Base-by-base conservation (phyloP, 2,329 filamentous ascomycete species). In the Diaporthe capsici region DNA sequence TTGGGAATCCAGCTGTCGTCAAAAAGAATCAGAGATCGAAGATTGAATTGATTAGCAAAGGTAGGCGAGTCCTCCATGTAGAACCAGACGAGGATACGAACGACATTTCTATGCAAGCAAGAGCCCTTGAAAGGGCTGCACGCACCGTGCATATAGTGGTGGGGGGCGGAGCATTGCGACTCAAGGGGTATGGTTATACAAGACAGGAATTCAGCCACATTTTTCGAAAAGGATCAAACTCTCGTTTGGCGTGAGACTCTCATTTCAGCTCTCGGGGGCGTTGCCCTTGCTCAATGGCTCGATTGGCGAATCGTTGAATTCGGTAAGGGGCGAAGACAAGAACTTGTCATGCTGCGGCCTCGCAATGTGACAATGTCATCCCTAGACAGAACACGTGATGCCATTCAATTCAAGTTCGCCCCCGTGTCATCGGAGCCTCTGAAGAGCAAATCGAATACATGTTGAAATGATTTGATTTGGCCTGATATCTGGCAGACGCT, bases 271-370 rank as follows among this genome's bases (percentile, higher is more conserved):
- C 15, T 34, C 28, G 28, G 53, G 2, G 28, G 53, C 53, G 53
- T 34, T 57, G 28, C 53, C 53, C 53, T 57, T 57, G 53, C 53
- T 57, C 53, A 31, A 25, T 31, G 34, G 57, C 57, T 37, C 57
- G n/a, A 7, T 61, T 44, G 37, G 37, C 15, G 22, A 42, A 42
- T 61, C 12, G 8, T 42, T 25, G 15, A 61, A 61, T 42, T 61
- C 13, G 37, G 37, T 10, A 61, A 42, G 58, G 37, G 37, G 58
- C 37, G n/a, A 61, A 61, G 17, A 61, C 58, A 42, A 37, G 55
- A 37, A 17, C 28, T 58, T 37, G 15, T 25, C 34, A 13, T 42
- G 58, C 34, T n/a, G 53, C 31, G 7, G 25, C 20, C 42, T 49
- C 44, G 17, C 61, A n/a, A 37, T 34, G 42, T 49, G 42, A 34